These are phyloP conservation scores for Cladorrhinum samala DNA, from an alignment of 495 filamentous ascomycete species.

Conservation along the genomic window DNA sequence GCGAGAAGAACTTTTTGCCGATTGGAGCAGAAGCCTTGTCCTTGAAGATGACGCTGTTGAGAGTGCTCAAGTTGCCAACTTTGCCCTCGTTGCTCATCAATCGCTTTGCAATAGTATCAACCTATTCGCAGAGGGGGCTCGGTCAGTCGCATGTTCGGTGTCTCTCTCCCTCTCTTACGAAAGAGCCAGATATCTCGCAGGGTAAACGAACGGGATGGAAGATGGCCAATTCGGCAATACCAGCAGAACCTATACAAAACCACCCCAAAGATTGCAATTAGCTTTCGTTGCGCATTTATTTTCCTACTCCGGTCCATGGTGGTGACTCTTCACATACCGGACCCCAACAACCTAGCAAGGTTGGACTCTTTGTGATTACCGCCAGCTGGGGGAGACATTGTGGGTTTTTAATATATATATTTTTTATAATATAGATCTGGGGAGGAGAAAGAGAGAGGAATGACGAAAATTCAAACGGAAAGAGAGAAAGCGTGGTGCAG, in stretches of 20 bases:
- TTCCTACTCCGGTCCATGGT: not conserved
- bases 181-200: not conserved
- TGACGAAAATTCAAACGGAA: too few relatives aligned
- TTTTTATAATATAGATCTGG: not conserved
- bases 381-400: slow-evolving; percentile 44
- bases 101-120: slow-evolving; percentile 97
- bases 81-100: slow-evolving; percentile 96
- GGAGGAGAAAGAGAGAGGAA: not conserved
- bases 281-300: not conserved
- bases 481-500: too few relatives aligned
- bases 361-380: slow-evolving; percentile 84
- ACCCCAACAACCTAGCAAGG: slow-evolving; percentile 78
- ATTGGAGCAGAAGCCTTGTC: slow-evolving; percentile 68
- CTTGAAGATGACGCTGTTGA: slow-evolving; percentile 92
- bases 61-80: slow-evolving; percentile 51
- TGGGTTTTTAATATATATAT: slow-evolving; percentile 14
- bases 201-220: slow-evolving; percentile 78
- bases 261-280: not conserved
- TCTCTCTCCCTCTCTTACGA: not conserved
- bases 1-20: slow-evolving; percentile 78
- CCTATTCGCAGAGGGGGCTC: slow-evolving; percentile 48
- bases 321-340: slow-evolving; percentile 53
- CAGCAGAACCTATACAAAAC: slow-evolving; percentile 63
- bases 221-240: slow-evolving; percentile 91
- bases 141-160: not conserved